Base-by-base conservation (phyloP, 345 rosid genomes). In the Eucalyptus erythrocorys region DNA sequence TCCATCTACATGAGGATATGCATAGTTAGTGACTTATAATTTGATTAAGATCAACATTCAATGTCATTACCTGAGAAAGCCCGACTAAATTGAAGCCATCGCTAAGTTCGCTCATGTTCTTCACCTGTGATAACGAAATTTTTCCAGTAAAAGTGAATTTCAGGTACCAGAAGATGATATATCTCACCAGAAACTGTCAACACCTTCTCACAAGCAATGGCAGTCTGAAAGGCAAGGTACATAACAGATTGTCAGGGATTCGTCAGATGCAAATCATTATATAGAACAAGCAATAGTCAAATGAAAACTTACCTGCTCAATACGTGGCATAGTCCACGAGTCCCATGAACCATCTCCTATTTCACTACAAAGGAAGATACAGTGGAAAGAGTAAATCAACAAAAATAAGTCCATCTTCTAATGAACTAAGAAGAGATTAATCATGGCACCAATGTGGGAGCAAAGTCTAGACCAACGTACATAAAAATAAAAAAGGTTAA, bases 291-390 rank as follows among this genome's bases (percentile, higher is more conserved):
- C 48, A 71, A 87, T 8, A 88, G 24, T 27, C 55, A 89, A 47
- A 71, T 48, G 85, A 22, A 6, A 13, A 30, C 48, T 93, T 68
- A 95, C 98, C 95, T 97, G 98, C 61, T 96, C 95, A 6, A 86
- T 66, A 64, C 96, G 97, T 17, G 99, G 98, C 94, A 96, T 92
- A 21, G 94, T 93, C 98, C 99, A 97, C 45, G 99, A 96, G 92
- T 97, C 98, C 99, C 97, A 96, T 14, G 94, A 85, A 85, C 98
- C 99, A 85, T 95, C 96, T 89, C 99, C 98, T 90, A 96, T 97
- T 90, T 95, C 97, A 86, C 98, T 97, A 89, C 71, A 88, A 45
- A 50, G n/a, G 10, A 37, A 85, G 43, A 86, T 8, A 45, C 9
- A 34, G 26, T 61, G 13, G 66, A 86, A 19, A 24, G 27, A 37